Conservation (phyloP, 257 asterid genomes). For the Mitragyna speciosa region DNA sequence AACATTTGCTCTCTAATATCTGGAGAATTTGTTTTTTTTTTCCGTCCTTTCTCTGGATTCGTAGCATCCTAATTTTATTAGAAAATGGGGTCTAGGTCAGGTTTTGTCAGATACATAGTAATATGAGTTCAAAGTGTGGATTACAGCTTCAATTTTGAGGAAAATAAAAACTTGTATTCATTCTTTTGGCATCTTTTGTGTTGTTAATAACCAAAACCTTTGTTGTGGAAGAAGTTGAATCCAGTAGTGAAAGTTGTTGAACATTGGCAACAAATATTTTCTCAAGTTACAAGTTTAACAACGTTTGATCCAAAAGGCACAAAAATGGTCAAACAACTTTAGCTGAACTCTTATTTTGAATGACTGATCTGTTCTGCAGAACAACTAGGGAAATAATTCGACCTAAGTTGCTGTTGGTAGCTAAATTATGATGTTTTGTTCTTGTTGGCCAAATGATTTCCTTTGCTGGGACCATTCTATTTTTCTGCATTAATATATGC, state of each 20-base stretch:
- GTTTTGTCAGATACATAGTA: neutral
- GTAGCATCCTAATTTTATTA: no score
- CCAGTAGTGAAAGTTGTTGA: neutral
- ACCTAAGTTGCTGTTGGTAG: neutral
- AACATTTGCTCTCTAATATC: neutral
- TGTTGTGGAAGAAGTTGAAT: neutral
- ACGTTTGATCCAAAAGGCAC: neutral
- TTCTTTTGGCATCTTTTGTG: neutral
- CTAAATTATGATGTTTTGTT: neutral
- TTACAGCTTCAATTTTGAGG: neutral
- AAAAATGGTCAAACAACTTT: neutral
- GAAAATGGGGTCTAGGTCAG: no score
- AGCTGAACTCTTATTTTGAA: neutral
- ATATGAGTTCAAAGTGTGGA: neutral
- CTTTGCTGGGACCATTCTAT: neutral
- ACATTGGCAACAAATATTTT: neutral
- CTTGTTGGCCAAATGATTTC: neutral
- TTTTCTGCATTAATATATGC: neutral
- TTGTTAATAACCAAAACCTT: neutral
- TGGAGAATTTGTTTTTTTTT: neutral
- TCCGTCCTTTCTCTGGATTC: neutral
- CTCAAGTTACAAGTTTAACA: neutral
- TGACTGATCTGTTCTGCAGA: neutral
- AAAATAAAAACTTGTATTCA: neutral
- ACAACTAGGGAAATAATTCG: neutral